Percentiles rank a stretch among this genome's conserved stretches.
Conservation (phyloP, 2,329 filamentous ascomycete genomes). For the Aspergillus sp. region DNA sequence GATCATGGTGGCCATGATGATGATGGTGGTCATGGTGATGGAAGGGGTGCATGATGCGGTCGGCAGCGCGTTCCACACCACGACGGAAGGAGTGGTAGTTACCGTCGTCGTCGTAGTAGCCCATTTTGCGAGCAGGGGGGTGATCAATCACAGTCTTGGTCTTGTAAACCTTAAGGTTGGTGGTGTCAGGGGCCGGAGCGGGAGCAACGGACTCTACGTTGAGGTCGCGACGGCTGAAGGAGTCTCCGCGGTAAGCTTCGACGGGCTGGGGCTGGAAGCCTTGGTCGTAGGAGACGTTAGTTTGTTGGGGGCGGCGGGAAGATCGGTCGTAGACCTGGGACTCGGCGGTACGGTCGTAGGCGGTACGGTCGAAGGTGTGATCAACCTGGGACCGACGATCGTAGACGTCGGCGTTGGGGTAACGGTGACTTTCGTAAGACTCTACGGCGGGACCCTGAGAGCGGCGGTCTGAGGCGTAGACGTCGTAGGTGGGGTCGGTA, state of each 20-base stretch:
- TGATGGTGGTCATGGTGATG: conserved; percentile 42
- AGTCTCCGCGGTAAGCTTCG: conserved; percentile 43
- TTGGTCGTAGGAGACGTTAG: conserved; percentile 33
- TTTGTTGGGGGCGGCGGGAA: conserved; percentile 5
- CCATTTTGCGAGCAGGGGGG: conserved; percentile 63
- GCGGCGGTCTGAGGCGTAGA: conserved; percentile 31
- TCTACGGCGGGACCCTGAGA: conserved; percentile 15
- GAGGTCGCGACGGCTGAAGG: conserved; percentile 28
- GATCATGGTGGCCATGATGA: conserved; percentile 9
- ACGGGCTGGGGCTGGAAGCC: conserved; percentile 34
- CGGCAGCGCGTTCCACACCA: conserved; percentile 66
- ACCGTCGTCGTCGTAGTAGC: conserved; percentile 78
- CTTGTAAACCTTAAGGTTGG: conserved; percentile 52
- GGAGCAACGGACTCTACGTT: conserved; percentile 34
- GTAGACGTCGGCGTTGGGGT: conserved; percentile 26
- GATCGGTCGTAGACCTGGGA: conserved; percentile 14
- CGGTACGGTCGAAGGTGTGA: neutral
- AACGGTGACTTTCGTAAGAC: conserved; percentile 16
- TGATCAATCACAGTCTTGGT: conserved; percentile 52
- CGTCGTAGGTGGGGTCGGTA: conserved; percentile 54
- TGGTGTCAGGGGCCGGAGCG: conserved; percentile 33
- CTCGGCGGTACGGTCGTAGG: neutral
- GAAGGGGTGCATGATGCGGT: conserved; percentile 64
- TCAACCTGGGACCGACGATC: neutral
- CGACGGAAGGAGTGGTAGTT: conserved; percentile 74